Percentiles rank a stretch among this genome's conserved stretches.
These are phyloP conservation scores for Cytospora piceae DNA, from an alignment of 2,329 filamentous ascomycete species.

Conservation along the genomic window DNA sequence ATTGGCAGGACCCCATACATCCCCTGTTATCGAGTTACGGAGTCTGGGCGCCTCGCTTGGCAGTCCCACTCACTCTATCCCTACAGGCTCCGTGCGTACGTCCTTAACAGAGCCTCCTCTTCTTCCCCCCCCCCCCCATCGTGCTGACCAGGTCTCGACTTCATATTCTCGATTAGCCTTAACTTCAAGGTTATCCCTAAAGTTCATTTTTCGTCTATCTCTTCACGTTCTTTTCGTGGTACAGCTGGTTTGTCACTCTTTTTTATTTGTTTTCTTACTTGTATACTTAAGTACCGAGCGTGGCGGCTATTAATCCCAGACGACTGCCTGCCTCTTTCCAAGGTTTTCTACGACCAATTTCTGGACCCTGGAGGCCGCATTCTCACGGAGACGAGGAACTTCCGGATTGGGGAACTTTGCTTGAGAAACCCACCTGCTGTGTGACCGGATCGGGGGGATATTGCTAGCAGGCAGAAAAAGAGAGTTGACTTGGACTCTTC, in stretches of 20 bases:
- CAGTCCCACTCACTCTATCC: slow-evolving; percentile 2
- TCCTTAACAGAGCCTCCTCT: slow-evolving; percentile 10
- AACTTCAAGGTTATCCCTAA: slow-evolving; percentile 7
- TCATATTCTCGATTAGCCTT: slow-evolving; percentile 20
- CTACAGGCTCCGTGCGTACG: slow-evolving; percentile 6
- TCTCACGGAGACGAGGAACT: slow-evolving; percentile 2
- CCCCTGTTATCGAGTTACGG: slow-evolving; percentile 25
- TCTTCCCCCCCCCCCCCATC: not conserved
- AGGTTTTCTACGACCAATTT: slow-evolving; percentile 2
- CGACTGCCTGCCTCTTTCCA: not conserved
- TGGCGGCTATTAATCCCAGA: slow-evolving; percentile 4
- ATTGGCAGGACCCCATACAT: slow-evolving; percentile 21
- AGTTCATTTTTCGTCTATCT: not conserved
- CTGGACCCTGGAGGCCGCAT: slow-evolving; percentile 18
- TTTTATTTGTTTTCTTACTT: slow-evolving; percentile 6
- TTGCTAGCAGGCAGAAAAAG: slow-evolving; percentile 13
- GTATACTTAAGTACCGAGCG: not conserved
- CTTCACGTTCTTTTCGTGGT: slow-evolving; percentile 18
- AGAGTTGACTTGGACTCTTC: not conserved
- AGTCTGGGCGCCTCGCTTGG: slow-evolving; percentile 3
- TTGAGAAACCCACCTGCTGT: slow-evolving; percentile 5
- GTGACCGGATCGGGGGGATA: slow-evolving; percentile 14
- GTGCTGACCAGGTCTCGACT: slow-evolving; percentile 15
- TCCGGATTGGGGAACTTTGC: not conserved
- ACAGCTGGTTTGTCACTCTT: slow-evolving; percentile 27